Percentiles rank a stretch among this genome's conserved stretches.
phyloP scores from a whole-genome alignment of 192 early-diverging fungal genomes.

The Phycomyces blakesleeanus region DNA sequence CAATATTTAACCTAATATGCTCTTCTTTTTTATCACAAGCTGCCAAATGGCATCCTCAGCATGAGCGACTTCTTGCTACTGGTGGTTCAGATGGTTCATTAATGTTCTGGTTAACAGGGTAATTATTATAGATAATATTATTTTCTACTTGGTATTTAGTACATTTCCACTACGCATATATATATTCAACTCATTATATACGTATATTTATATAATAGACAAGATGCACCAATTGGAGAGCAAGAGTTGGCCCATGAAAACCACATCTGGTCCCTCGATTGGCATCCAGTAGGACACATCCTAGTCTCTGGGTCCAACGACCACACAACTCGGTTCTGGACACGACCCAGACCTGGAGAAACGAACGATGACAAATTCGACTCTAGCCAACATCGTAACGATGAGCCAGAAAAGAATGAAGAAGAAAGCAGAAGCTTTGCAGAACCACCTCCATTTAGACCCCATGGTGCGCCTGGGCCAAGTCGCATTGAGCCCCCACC shows the following conservation, averaged over 20 bases:
- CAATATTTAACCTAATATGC: too few species aligned
- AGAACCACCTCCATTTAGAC: constrained; percentile 32
- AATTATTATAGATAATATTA: too few species aligned
- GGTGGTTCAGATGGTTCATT: constrained; percentile 89
- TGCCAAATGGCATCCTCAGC: constrained; percentile 92
- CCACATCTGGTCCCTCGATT: constrained; percentile 92
- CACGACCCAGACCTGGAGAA: constrained; percentile 84
- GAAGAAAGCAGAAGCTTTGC: constrained; percentile 27
- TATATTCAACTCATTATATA: constrained; percentile 10
- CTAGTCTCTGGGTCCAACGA: constrained; percentile 94
- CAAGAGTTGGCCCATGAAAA: constrained; percentile 80
- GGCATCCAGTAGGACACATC: constrained; percentile 96
- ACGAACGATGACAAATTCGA: constrained; percentile 53
- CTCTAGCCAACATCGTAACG: constrained; percentile 45
- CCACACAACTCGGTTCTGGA: constrained; percentile 95
- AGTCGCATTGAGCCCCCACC: constrained; percentile 29
- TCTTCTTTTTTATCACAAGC: constrained; percentile 41
- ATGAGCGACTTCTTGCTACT: constrained; percentile 84
- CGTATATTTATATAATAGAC: constrained; percentile 9
- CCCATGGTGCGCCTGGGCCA: constrained; percentile 10
- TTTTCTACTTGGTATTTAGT: too few species aligned
- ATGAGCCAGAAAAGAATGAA: constrained; percentile 43
- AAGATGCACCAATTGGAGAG: constrained; percentile 37
- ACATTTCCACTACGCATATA: too few species aligned
- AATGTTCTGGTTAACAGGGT: constrained; percentile 85